phyloP scores from a whole-genome alignment of 148 eudicot genomes.

The Fagopyrum tataricum region DNA sequence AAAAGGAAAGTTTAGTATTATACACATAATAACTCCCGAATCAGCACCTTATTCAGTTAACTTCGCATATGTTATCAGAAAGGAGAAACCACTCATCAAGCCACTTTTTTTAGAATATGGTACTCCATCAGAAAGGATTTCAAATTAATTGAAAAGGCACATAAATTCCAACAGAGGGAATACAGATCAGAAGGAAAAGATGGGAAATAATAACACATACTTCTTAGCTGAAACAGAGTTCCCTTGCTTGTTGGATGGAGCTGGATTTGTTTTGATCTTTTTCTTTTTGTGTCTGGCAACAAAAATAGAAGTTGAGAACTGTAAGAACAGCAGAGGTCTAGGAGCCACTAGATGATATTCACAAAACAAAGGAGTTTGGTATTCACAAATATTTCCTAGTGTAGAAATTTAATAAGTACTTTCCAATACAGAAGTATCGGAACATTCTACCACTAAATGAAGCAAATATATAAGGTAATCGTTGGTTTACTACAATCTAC shows the following conservation, averaged over 20 bases:
- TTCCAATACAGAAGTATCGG: neutral
- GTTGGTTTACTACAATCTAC: neutral
- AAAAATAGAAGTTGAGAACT: neutral
- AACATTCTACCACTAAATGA: neutral
- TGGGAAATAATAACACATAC: neutral
- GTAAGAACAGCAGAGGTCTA: neutral
- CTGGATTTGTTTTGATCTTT: constrained; percentile 5
- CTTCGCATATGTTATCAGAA: too few species aligned
- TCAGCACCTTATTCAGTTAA: too few species aligned
- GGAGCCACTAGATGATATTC: neutral
- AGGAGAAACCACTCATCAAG: too few species aligned
- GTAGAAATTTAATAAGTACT: neutral
- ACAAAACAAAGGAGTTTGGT: neutral
- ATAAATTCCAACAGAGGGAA: too few species aligned
- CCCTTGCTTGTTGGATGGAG: constrained; percentile 6
- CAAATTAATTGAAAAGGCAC: too few species aligned
- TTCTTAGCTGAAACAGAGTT: constrained; percentile 4
- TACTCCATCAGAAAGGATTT: too few species aligned
- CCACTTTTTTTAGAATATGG: too few species aligned
- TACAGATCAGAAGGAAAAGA: neutral
- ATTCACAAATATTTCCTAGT: neutral
- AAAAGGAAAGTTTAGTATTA: too few species aligned
- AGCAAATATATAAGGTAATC: neutral
- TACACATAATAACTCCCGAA: too few species aligned
- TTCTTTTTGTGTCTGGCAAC: constrained; percentile 8